Conservation (phyloP, 805 yeast species). For the Candida mattraensis region DNA sequence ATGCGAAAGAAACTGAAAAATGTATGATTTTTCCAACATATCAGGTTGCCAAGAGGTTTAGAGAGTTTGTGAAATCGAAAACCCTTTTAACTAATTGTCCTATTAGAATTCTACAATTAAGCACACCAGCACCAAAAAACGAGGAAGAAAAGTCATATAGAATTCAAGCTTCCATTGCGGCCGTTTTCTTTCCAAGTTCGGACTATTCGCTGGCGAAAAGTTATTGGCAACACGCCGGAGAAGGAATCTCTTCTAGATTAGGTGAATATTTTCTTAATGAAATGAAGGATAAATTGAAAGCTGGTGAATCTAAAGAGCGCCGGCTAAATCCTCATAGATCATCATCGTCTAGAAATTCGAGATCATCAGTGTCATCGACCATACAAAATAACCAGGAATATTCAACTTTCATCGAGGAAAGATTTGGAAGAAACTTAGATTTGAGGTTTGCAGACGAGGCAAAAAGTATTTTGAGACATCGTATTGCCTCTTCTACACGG, state of each 20-base stretch:
- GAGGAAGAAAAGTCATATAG: conserved; percentile 59
- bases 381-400: conserved; percentile 44
- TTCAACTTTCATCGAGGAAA: conserved; percentile 74
- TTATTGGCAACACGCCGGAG: conserved; percentile 98
- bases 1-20: conserved; percentile 77
- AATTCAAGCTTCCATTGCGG: conserved; percentile 69
- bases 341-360: conserved; percentile 25
- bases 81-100: conserved; percentile 34
- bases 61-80: conserved; percentile 66
- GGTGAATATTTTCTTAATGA: conserved; percentile 82
- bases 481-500: conserved; percentile 69
- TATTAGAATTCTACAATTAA: conserved; percentile 68
- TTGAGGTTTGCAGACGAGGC: conserved; percentile 74
- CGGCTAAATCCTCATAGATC: conserved; percentile 20
- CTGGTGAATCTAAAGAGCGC: conserved; percentile 22
- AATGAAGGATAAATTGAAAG: conserved; percentile 43
- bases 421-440: conserved; percentile 88
- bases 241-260: conserved; percentile 87
- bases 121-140: conserved; percentile 64
- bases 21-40: conserved; percentile 78
- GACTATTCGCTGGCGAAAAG: conserved; percentile 68
- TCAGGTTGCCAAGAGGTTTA: conserved; percentile 77
- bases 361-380: conserved; percentile 27
- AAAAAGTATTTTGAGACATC: conserved; percentile 64
- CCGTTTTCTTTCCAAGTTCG: conserved; percentile 69